Conservation (phyloP, 805 yeast genomes). For the Wickerhamiella australiensis region DNA sequence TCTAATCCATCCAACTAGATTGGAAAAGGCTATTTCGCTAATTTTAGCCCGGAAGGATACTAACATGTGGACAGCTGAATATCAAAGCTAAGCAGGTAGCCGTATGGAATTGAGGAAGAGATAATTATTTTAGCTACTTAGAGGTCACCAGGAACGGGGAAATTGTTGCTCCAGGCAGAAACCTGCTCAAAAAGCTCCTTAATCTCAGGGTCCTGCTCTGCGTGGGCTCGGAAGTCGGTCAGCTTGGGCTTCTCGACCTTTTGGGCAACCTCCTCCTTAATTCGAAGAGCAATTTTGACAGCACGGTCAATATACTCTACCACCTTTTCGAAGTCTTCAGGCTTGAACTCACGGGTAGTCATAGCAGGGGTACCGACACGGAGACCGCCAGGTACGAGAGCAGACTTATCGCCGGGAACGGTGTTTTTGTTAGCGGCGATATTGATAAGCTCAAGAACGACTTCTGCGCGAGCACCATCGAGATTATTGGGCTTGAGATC, state of each 20-base stretch:
- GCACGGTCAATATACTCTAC: slow-evolving; percentile 72
- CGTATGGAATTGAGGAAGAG: no score
- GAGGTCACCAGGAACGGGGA: slow-evolving; percentile 81
- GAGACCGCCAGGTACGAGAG: slow-evolving; percentile 89
- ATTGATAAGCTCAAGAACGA: slow-evolving; percentile 76
- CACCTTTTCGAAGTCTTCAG: slow-evolving; percentile 65
- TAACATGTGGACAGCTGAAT: no score
- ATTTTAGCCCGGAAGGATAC: no score
- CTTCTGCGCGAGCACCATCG: slow-evolving; percentile 94
- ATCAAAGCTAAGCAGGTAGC: no score
- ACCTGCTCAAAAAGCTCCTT: slow-evolving; percentile 53
- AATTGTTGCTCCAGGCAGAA: slow-evolving; percentile 55
- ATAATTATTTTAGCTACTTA: slow-evolving; percentile 14
- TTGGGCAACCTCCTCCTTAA: slow-evolving; percentile 53
- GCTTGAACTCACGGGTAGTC: slow-evolving; percentile 89
- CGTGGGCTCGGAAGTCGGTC: slow-evolving; percentile 58
- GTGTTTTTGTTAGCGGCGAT: slow-evolving; percentile 95
- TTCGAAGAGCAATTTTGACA: slow-evolving; percentile 53
- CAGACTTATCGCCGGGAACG: slow-evolving; percentile 92
- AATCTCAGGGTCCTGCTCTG: slow-evolving; percentile 45
- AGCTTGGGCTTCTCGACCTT: slow-evolving; percentile 43
- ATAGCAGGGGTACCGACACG: slow-evolving; percentile 98
- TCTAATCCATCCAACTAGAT: no score
- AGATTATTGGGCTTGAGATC: slow-evolving; percentile 63
- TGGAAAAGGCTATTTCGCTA: no score